Evolutionary conservation across 2,329 filamentous ascomycete genomes (phyloP), one percentile per base, ranked within the genome.

Genomic region (Ceratocystis colombiana): DNA sequence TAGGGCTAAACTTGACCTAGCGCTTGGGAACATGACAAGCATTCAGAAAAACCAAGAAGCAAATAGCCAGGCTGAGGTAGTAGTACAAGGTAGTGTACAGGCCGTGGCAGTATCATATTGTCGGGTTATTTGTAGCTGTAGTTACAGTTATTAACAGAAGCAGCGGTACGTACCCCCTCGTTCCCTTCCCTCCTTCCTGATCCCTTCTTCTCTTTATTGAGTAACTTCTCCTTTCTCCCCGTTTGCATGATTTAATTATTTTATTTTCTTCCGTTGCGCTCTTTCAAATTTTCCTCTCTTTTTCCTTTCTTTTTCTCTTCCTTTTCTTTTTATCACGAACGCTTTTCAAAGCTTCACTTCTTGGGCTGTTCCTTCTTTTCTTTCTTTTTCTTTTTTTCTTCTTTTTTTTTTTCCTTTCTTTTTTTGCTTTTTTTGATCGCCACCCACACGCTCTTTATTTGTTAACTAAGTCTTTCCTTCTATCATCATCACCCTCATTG

Each of bases 361-460:
- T 45, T 28, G n/a, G n/a, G 4, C 62, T 61, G 64, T 53, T 64
- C 46, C 55, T 61, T 30, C 62, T 65, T 17, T 66, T n/a, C 15
- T 65, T 50, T 25, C 33, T 41, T 65, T 68, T 4, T 55, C 33
- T n/a, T 61, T 12, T 28, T 8, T 10, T 37, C n/a, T n/a, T n/a
- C n/a, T 22, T 17, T 50, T n/a, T 17, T 8, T 66, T 15, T 46
- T 68, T 12, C 25, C 28, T 65, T 59, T 41, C 59, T 50, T 63
- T 62, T 61, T 55, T 62, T 10, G 28, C 30, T 64, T 22, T 63
- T 33, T 65, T 69, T 65, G 33, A 70, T 72, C 33, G 53, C n/a
- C 28, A 30, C 8, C 55, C 15, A 37, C 55, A 59, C 55, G 55
- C 55, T 59, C 55, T 30, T 59, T 59, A 57, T 17, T 22, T 59